Percentiles rank a stretch among this genome's conserved stretches.
Conservation (phyloP, 352 stramenopile species). For the Phytophthora sp. region DNA sequence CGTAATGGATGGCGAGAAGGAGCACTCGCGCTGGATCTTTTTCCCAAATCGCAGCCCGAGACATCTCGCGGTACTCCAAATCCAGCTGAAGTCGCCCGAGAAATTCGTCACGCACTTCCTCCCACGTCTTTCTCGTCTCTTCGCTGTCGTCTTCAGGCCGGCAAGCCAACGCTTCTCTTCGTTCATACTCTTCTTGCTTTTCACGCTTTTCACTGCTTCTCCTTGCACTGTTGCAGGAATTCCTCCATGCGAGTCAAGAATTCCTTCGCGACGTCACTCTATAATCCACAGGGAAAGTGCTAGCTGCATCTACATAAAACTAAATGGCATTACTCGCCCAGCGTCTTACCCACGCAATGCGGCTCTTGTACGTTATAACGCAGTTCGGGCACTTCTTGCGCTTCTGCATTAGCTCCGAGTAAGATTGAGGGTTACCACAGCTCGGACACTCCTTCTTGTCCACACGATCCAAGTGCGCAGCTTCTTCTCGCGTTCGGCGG, state of each 20-base stretch:
- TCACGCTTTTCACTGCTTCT: conserved; percentile 22
- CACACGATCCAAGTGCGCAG: conserved; percentile 55
- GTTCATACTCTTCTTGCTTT: conserved; percentile 22
- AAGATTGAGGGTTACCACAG: conserved; percentile 77
- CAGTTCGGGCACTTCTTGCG: conserved; percentile 85
- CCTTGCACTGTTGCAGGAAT: conserved; percentile 33
- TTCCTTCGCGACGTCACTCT: conserved; percentile 65
- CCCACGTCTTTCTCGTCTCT: conserved; percentile 45
- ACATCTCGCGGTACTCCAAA: conserved; percentile 55
- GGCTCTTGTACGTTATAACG: conserved; percentile 67
- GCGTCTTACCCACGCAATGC: conserved; percentile 72
- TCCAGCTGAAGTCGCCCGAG: conserved; percentile 70
- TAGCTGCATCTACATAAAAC: no score
- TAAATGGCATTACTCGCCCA: no score
- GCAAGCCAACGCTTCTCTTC: conserved; percentile 21
- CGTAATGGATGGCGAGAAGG: conserved; percentile 66
- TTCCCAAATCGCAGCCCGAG: conserved; percentile 53
- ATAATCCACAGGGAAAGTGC: background rate
- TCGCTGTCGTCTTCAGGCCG: conserved; percentile 6
- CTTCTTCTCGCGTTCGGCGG: conserved; percentile 65
- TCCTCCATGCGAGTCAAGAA: conserved; percentile 68
- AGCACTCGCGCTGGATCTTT: conserved; percentile 62
- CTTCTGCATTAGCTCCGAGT: conserved; percentile 80
- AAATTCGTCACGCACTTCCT: conserved; percentile 66
- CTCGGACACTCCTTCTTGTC: conserved; percentile 85